These are phyloP conservation scores for Termitomyces sp. DNA, from an alignment of 768 basidiomycete genomes.

Conservation along the genomic window DNA sequence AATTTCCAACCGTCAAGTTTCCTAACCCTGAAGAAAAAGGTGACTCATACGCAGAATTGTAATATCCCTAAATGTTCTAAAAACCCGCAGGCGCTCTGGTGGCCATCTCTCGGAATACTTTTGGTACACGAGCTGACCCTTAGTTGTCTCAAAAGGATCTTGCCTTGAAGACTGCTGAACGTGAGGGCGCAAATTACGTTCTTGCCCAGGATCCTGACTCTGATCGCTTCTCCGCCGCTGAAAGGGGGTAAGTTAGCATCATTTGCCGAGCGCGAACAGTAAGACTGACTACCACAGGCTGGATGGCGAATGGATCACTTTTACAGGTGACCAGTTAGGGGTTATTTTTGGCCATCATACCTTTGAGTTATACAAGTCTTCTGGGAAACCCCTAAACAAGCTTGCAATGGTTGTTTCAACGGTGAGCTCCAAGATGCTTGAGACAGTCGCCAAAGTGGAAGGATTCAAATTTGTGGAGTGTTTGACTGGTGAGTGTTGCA, in stretches of 20 bases:
- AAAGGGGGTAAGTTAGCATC: conserved; percentile 43
- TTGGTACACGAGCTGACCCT: background rate
- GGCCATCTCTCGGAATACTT: conserved; percentile 9
- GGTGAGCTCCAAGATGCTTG: conserved; percentile 88
- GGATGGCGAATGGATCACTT: conserved; percentile 60
- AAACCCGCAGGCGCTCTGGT: conserved; percentile 43
- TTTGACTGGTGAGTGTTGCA: conserved; percentile 57
- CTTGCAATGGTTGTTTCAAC: conserved; percentile 86
- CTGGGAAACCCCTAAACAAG: conserved; percentile 44
- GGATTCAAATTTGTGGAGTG: conserved; percentile 86
- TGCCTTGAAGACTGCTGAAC: conserved; percentile 60
- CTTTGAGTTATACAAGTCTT: conserved; percentile 36
- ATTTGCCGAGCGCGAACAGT: background rate
- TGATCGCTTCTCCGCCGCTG: conserved; percentile 77
- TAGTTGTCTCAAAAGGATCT: conserved; percentile 45
- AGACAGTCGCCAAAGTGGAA: conserved; percentile 66
- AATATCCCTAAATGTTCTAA: background rate
- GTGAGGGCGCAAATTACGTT: conserved; percentile 52
- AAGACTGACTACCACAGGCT: conserved; percentile 21
- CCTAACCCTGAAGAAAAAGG: conserved; percentile 93
- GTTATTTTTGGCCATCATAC: conserved; percentile 38
- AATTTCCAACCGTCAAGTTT: conserved; percentile 80
- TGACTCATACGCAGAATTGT: conserved; percentile 12
- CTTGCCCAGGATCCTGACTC: conserved; percentile 89
- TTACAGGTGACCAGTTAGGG: conserved; percentile 87